A percentile compares a stretch with the other conserved stretches of the same genome.
Evolutionary conservation across 257 asterid species (phyloP).

Genomic region (Nicotiana obtusifolia): DNA sequence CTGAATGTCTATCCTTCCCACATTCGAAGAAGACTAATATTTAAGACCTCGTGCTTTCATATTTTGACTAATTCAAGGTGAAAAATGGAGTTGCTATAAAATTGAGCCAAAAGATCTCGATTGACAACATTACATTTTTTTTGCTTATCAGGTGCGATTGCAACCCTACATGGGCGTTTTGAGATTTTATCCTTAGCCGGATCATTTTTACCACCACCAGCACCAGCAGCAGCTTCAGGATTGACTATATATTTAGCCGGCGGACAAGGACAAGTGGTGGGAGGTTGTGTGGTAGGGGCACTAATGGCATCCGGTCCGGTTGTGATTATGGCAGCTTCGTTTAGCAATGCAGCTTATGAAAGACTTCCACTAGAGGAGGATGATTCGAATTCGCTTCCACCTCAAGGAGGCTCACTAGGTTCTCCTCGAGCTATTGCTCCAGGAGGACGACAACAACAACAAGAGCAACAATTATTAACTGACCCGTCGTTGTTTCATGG

Average conservation of each 20-base stretch:
- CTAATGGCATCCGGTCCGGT: conserved; percentile 82
- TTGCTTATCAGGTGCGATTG: conserved; percentile 33
- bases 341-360: conserved; percentile 90
- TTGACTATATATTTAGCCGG: conserved; percentile 76
- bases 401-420: conserved; percentile 28
- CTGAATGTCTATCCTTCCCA: no score
- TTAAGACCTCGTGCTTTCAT: no score
- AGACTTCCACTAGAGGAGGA: conserved; percentile 77
- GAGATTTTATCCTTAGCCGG: conserved; percentile 82
- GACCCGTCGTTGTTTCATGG: conserved; percentile 32
- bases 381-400: conserved; percentile 22
- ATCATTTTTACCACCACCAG: conserved; percentile 85
- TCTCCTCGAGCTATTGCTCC: conserved; percentile 13
- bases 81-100: no score
- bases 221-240: conserved; percentile 68
- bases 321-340: conserved; percentile 84
- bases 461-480: conserved; percentile 19
- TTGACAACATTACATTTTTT: not conserved
- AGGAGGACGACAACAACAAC: conserved; percentile 17
- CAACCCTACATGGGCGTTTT: conserved; percentile 72
- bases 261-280: conserved; percentile 94
- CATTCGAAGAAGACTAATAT: no score
- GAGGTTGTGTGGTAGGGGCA: conserved; percentile 82
- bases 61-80: no score
- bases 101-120: no score